Conservation (phyloP, 1,284 basidiomycete species). For the Microbotryum saponariae region DNA sequence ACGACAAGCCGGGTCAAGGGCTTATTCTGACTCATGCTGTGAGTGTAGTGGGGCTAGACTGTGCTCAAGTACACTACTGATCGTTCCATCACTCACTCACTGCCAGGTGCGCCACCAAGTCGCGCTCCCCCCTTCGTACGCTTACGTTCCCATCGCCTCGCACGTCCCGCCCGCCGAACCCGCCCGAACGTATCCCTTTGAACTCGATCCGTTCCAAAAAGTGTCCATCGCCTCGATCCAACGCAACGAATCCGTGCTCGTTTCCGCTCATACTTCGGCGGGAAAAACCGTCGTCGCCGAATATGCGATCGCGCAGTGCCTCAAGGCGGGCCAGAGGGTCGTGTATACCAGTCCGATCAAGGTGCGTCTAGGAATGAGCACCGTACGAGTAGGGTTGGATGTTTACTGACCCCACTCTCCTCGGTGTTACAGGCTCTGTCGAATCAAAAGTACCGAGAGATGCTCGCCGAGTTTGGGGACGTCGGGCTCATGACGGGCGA, state of each 20-base stretch:
- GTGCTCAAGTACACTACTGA: no score
- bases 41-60: constrained; percentile 27
- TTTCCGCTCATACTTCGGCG: constrained; percentile 97
- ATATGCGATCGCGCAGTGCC: constrained; percentile 95
- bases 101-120: constrained; percentile 88
- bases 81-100: constrained; percentile 1
- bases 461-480: constrained; percentile 92
- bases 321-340: constrained; percentile 85
- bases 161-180: constrained; percentile 89
- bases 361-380: constrained; percentile 49
- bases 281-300: constrained; percentile 99
- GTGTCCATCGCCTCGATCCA: constrained; percentile 93
- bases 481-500: constrained; percentile 99
- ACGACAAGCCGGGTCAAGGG: constrained; percentile 9
- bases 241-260: constrained; percentile 91
- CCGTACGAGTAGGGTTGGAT: not conserved
- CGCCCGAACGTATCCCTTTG: constrained; percentile 88
- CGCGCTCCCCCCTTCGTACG: constrained; percentile 84
- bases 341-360: constrained; percentile 99
- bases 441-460: constrained; percentile 98
- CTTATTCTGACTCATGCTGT: constrained; percentile 57
- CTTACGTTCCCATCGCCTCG: constrained; percentile 81
- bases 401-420: not conserved
- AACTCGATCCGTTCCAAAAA: constrained; percentile 93
- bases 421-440: constrained; percentile 66